Conservation (phyloP, 2,329 filamentous ascomycete genomes). For the Phialophora verrucosa region DNA sequence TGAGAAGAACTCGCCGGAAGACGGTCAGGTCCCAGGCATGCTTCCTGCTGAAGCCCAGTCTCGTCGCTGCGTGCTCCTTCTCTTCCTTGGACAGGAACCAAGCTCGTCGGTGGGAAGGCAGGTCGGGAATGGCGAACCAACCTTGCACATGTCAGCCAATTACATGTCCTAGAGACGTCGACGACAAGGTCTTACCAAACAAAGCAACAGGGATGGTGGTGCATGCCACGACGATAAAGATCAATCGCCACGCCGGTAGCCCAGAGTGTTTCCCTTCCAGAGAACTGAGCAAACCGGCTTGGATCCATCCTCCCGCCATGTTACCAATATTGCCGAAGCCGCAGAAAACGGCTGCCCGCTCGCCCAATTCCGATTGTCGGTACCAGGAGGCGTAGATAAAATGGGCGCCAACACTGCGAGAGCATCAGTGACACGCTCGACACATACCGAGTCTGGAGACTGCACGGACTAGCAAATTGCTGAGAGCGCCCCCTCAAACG, state of each 20-base stretch:
- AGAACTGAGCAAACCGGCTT: slow-evolving; percentile 49
- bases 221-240: slow-evolving; percentile 53
- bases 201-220: slow-evolving; percentile 52
- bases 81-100: slow-evolving; percentile 45
- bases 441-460: neutral
- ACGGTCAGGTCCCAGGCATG: slow-evolving; percentile 37
- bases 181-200: slow-evolving; percentile 43
- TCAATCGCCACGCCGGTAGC: slow-evolving; percentile 52
- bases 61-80: slow-evolving; percentile 8
- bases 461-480: slow-evolving; percentile 51
- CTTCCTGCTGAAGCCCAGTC: slow-evolving; percentile 1
- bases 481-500: slow-evolving; percentile 53
- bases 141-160: slow-evolving; percentile 38
- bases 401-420: slow-evolving; percentile 49
- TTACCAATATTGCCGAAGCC: slow-evolving; percentile 52
- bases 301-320: slow-evolving; percentile 56
- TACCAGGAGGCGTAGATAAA: slow-evolving; percentile 56
- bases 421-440: neutral
- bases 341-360: slow-evolving; percentile 43
- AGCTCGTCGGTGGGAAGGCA: slow-evolving; percentile 51
- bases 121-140: slow-evolving; percentile 54
- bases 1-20: slow-evolving; percentile 46
- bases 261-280: slow-evolving; percentile 45
- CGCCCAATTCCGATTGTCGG: slow-evolving; percentile 51
- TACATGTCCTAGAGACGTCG: neutral